Conservation (phyloP, 306 rosid genomes). For the Cucumis hystrix region DNA sequence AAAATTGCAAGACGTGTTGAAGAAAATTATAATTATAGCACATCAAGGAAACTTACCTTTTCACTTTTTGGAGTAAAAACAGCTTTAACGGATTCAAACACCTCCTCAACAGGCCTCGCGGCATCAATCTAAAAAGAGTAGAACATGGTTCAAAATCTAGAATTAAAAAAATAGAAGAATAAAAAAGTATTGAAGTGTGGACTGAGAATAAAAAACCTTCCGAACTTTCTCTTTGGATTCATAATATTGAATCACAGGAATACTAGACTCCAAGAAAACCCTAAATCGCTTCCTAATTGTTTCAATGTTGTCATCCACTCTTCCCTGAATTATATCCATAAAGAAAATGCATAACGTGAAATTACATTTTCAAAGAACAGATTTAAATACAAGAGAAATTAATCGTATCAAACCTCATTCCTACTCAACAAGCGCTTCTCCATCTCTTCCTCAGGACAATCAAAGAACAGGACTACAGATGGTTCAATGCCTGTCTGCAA, state of each 20-base stretch:
- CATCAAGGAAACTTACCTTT: conserved; percentile 50
- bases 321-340: conserved; percentile 45
- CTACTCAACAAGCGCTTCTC: conserved; percentile 76
- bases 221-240: conserved; percentile 64
- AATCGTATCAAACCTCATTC: conserved; percentile 56
- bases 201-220: conserved; percentile 25
- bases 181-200: not conserved
- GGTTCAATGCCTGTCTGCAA: conserved; percentile 89
- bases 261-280: conserved; percentile 85
- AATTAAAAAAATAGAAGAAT: not conserved
- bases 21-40: not conserved
- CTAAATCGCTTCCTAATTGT: conserved; percentile 88
- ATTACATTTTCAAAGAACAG: not conserved
- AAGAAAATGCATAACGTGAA: not conserved
- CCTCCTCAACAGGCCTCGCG: conserved; percentile 67
- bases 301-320: conserved; percentile 92
- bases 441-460: conserved; percentile 84
- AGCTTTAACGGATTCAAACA: conserved; percentile 68
- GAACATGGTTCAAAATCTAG: not conserved
- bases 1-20: not conserved
- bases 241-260: conserved; percentile 70
- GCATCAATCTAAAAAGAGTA: conserved; percentile 56
- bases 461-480: conserved; percentile 65
- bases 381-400: conserved; percentile 1
- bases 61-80: conserved; percentile 60